Evolutionary conservation across 192 early-diverging fungal species (phyloP).

Genomic region (Coemansia sp.): DNA sequence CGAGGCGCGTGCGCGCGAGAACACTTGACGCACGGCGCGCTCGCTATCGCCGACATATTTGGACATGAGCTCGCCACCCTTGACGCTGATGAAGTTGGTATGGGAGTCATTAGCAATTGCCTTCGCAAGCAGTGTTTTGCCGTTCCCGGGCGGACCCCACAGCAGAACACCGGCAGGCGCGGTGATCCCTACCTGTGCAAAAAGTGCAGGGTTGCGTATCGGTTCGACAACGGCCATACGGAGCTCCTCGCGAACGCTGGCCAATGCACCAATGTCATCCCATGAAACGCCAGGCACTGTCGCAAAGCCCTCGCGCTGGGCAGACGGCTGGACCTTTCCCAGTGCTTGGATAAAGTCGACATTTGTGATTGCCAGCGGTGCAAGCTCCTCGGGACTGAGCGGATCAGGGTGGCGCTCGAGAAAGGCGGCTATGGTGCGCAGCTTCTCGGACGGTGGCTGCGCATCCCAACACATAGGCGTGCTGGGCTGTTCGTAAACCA

Average conservation of each 20-base stretch:
- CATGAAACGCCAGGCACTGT: slow-evolving; percentile 95
- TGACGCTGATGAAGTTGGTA: slow-evolving; percentile 98
- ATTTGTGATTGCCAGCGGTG: slow-evolving; percentile 74
- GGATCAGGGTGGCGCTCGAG: slow-evolving; percentile 68
- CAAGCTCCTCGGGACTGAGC: slow-evolving; percentile 77
- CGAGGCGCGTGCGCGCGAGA: slow-evolving; percentile 88
- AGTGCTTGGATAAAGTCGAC: slow-evolving; percentile 86
- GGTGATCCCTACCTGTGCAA: slow-evolving; percentile 85
- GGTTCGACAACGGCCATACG: slow-evolving; percentile 96
- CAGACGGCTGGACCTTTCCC: slow-evolving; percentile 90
- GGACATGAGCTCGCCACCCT: slow-evolving; percentile 96
- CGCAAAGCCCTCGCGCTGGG: slow-evolving; percentile 98
- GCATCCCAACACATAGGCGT: slow-evolving; percentile 41
- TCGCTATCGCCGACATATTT: slow-evolving; percentile 99
- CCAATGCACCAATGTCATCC: slow-evolving; percentile 94
- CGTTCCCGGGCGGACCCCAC: slow-evolving; percentile 98
- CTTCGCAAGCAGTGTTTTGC: slow-evolving; percentile 96
- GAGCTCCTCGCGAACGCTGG: slow-evolving; percentile 83
- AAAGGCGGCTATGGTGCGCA: slow-evolving; percentile 71
- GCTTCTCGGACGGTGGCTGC: slow-evolving; percentile 44
- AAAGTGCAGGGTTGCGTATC: slow-evolving; percentile 85
- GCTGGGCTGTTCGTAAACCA: slow-evolving; percentile 8
- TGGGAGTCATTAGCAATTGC: slow-evolving; percentile 97
- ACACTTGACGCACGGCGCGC: slow-evolving; percentile 91
- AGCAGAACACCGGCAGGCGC: slow-evolving; percentile 90